Evolutionary conservation across 352 stramenopile species (phyloP).

Genomic region (Globisporangium uncinulatum): DNA sequence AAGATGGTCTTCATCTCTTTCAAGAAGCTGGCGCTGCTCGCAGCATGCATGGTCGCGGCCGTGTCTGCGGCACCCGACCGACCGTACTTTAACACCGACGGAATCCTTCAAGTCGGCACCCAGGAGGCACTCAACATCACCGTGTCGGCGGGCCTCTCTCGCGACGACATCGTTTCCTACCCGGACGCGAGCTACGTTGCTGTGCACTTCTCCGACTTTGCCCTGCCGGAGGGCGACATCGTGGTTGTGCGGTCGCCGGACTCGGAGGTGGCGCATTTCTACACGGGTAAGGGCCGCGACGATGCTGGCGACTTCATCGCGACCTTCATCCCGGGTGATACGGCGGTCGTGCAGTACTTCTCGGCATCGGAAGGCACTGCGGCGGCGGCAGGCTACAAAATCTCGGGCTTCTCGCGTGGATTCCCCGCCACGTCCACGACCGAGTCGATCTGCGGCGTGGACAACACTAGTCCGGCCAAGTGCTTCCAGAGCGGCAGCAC

Average conservation of each 20-base stretch:
- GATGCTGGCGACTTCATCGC: slow-evolving; percentile 33
- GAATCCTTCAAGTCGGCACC: too few relatives aligned
- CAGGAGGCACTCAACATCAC: slow-evolving; percentile 22
- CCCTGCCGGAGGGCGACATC: slow-evolving; percentile 41
- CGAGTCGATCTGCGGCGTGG: slow-evolving; percentile 44
- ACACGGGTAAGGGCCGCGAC: slow-evolving; percentile 33
- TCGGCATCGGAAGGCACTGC: slow-evolving; percentile 7
- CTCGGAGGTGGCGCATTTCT: slow-evolving; percentile 18
- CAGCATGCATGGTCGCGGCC: too few relatives aligned
- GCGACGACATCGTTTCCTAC: slow-evolving; percentile 34
- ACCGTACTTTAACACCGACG: too few relatives aligned
- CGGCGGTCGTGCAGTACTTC: slow-evolving; percentile 41
- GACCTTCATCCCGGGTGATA: slow-evolving; percentile 33
- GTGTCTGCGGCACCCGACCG: too few relatives aligned
- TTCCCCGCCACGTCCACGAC: slow-evolving; percentile 21
- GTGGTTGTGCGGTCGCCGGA: slow-evolving; percentile 40
- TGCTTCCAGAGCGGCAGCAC: slow-evolving; percentile 40
- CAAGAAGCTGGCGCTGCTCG: too few relatives aligned
- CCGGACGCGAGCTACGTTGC: slow-evolving; percentile 48
- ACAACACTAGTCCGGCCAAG: slow-evolving; percentile 47
- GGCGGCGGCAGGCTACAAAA: slow-evolving; percentile 22
- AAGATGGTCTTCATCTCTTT: too few relatives aligned
- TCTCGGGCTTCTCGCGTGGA: slow-evolving; percentile 38
- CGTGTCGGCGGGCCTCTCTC: slow-evolving; percentile 17
- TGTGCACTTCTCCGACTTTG: slow-evolving; percentile 45